phyloP scores from a whole-genome alignment of 1,139 yeast genomes.

The Pichia sp. region DNA sequence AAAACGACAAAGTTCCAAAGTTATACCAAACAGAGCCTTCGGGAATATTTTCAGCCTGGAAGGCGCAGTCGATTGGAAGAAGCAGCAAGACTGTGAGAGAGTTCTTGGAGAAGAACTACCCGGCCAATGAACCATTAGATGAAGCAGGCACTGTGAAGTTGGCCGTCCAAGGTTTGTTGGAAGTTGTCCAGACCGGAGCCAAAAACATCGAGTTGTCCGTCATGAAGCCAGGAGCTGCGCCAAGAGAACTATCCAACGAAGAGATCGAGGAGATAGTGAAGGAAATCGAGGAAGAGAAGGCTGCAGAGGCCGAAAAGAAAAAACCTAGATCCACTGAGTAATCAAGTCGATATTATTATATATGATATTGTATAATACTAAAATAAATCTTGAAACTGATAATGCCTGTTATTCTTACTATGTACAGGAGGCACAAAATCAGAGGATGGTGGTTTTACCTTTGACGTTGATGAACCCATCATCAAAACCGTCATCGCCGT shows the following conservation, averaged over 20 bases:
- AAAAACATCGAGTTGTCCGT: conserved; percentile 91
- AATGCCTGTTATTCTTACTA: background rate
- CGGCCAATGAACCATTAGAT: conserved; percentile 45
- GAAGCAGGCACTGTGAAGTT: conserved; percentile 76
- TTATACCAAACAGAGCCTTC: conserved; percentile 96
- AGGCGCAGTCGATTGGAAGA: conserved; percentile 96
- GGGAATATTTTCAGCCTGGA: conserved; percentile 98
- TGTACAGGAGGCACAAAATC: background rate
- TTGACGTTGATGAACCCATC: conserved; percentile 32
- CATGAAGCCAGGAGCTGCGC: conserved; percentile 61
- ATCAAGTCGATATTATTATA: background rate
- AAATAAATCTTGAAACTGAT: background rate
- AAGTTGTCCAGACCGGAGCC: conserved; percentile 97
- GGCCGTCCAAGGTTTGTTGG: conserved; percentile 81
- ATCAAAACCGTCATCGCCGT: conserved; percentile 11
- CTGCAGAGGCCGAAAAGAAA: conserved; percentile 83
- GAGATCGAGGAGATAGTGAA: conserved; percentile 74
- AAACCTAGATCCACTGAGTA: conserved; percentile 43
- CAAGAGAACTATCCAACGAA: conserved; percentile 58
- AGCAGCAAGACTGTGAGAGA: conserved; percentile 94
- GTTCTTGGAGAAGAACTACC: conserved; percentile 86
- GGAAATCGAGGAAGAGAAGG: conserved; percentile 87
- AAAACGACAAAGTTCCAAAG: conserved; percentile 73
- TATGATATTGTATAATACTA: background rate
- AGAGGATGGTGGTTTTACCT: conserved; percentile 28